A percentile compares a stretch with the other conserved stretches of the same genome.
Evolutionary conservation across 2,329 filamentous ascomycete species (phyloP).

Genomic region (Drechslerella coelobrocha): DNA sequence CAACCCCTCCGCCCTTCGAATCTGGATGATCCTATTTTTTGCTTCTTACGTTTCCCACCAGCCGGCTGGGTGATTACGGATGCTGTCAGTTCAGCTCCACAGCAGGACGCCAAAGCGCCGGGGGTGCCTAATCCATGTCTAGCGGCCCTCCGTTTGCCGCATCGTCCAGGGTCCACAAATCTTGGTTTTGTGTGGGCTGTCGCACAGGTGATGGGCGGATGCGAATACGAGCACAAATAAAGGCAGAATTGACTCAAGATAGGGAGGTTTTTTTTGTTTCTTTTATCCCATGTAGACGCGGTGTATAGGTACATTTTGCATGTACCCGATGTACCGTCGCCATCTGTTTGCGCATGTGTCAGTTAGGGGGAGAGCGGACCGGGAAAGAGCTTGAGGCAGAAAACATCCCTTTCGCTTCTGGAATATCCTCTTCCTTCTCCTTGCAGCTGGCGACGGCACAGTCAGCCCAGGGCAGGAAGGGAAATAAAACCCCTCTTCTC

Average conservation of each 20-base stretch:
- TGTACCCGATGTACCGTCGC: too few species aligned
- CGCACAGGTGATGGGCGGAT: slow-evolving; percentile 32
- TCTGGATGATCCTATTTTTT: neutral
- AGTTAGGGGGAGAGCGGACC: slow-evolving; percentile 16
- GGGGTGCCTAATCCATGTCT: slow-evolving; percentile 44
- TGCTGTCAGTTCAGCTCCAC: slow-evolving; percentile 36
- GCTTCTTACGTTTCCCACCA: neutral
- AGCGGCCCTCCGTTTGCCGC: slow-evolving; percentile 50
- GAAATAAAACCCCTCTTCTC: neutral
- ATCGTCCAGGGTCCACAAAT: slow-evolving; percentile 47
- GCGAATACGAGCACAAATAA: slow-evolving; percentile 10
- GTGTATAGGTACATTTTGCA: too few species aligned
- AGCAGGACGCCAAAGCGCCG: slow-evolving; percentile 13
- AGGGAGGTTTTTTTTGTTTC: slow-evolving; percentile 7
- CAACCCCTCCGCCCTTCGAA: neutral
- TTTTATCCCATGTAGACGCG: slow-evolving; percentile 7
- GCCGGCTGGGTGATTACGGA: slow-evolving; percentile 7
- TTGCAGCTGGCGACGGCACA: too few species aligned
- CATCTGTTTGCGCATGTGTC: too few species aligned
- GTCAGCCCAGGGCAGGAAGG: too few species aligned
- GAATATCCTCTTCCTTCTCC: too few species aligned
- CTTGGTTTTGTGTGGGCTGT: slow-evolving; percentile 47
- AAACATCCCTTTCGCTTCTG: too few species aligned
- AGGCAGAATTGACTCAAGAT: too few species aligned
- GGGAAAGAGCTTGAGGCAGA: too few species aligned